Base-by-base conservation (phyloP, 495 filamentous ascomycete genomes). In the Chlorociboria aeruginascens region DNA sequence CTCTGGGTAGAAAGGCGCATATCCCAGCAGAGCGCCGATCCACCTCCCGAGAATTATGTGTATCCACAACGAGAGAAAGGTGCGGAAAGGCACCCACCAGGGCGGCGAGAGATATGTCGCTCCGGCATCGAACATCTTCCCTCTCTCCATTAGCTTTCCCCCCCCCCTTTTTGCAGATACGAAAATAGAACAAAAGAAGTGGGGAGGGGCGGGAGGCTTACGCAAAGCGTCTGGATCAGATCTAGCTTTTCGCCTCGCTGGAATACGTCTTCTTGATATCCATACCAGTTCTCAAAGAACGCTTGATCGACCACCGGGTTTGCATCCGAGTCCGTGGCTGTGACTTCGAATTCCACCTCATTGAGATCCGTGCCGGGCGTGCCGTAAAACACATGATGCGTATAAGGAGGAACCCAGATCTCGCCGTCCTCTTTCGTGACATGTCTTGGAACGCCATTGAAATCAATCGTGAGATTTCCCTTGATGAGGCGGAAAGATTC, bases 251-350 rank as follows among this genome's bases (percentile, higher is more conserved):
- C 58, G 20, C 64, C 65, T 11, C 63, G 41, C n/a, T 69, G 45
- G 6, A 72, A 33, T 8, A 70, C 53, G 37, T 67, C 64, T 45
- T 75, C 69, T 58, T 71, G 70, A 44, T 73, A 73, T 16, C 61
- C 64, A 51, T 75, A 75, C 72, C 70, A 76, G 41, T 76, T 76
- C 58, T 74, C 65, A 37, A 76, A 75, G 59, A 76, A 76, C 30
- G 69, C 54, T 1, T 56, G 61, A 58, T 75, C 67, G 8, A 51
- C 54, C 25, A 11, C 11, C 3, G 49, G 46, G 32, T 54, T 50
- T 20, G 47, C 13, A 14, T 6, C 51, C 1, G 50, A 43, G 6
- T 45, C 41, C 8, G 53, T 49, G 0, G 38, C 45, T 3, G 32
- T 35, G 28, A 56, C 13, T 10, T 14, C 28, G n/a, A 45, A 41